These are phyloP conservation scores for Raphidocelis subcapitata DNA, from an alignment of 139 green algal genomes.

Conservation along the genomic window DNA sequence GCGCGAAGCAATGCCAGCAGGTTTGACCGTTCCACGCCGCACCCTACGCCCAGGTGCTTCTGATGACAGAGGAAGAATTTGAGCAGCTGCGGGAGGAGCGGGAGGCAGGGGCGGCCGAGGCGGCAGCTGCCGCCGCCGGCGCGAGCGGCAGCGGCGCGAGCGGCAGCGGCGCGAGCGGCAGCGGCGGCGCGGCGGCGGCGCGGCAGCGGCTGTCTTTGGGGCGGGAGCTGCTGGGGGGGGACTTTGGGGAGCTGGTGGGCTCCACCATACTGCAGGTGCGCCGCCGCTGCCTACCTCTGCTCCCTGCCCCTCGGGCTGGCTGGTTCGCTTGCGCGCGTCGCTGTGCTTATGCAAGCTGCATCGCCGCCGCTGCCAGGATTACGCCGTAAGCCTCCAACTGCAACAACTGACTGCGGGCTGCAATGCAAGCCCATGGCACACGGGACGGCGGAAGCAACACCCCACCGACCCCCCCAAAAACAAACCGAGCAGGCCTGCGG, in stretches of 20 bases:
- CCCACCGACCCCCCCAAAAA: too few species aligned
- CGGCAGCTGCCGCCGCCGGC: neutral
- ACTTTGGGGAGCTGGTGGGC: slow-evolving; percentile 22
- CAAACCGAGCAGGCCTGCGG: neutral
- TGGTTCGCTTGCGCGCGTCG: neutral
- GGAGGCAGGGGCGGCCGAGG: neutral
- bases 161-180: neutral
- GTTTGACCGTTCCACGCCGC: neutral
- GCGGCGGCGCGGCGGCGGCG: neutral
- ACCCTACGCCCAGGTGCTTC: slow-evolving; percentile 24
- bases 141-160: slow-evolving; percentile 5
- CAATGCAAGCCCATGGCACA: too few species aligned
- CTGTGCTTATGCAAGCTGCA: neutral
- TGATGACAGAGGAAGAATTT: slow-evolving; percentile 41
- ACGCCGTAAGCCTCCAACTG: neutral
- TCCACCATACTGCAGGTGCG: slow-evolving; percentile 18
- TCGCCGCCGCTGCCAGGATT: neutral
- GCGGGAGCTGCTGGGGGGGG: slow-evolving; percentile 7
- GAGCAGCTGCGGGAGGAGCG: slow-evolving; percentile 33
- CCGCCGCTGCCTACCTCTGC: neutral
- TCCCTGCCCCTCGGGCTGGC: neutral
- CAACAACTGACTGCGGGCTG: too few species aligned
- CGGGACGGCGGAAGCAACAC: too few species aligned
- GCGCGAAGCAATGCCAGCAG: neutral
- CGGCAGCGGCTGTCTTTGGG: slow-evolving; percentile 8